Conservation (phyloP, 257 asterid genomes). For the Vinca minor region DNA sequence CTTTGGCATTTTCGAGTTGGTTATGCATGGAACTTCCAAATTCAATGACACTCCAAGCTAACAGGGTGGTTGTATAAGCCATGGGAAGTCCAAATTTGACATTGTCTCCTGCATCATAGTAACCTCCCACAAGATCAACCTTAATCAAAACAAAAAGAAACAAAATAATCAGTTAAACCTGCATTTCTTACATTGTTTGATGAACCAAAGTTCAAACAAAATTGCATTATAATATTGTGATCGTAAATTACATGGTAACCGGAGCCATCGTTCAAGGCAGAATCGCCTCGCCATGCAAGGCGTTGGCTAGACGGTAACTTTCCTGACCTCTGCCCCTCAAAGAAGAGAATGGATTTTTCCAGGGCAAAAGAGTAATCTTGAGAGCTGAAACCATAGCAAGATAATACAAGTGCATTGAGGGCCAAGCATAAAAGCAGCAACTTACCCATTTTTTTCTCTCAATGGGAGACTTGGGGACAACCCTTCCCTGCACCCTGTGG, state of each 20-base stretch:
- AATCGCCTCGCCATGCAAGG: conserved; percentile 56
- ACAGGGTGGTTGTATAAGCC: conserved; percentile 76
- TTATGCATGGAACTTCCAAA: conserved; percentile 50
- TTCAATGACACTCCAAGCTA: conserved; percentile 78
- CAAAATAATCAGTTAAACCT: background rate
- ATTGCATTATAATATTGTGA: background rate
- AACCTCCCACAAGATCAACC: conserved; percentile 82
- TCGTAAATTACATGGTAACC: conserved; percentile 38
- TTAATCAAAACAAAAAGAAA: conserved; percentile 9
- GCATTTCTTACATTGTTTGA: background rate
- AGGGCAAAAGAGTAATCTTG: conserved; percentile 57
- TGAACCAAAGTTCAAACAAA: background rate
- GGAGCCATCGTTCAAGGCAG: conserved; percentile 66
- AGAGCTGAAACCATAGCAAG: conserved; percentile 47
- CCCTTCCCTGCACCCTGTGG: conserved; percentile 8
- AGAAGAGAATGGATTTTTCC: conserved; percentile 59
- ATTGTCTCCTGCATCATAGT: conserved; percentile 86
- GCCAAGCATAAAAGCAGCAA: conserved; percentile 21
- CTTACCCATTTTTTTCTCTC: too few species aligned
- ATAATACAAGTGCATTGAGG: conserved; percentile 15
- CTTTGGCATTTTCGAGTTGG: conserved; percentile 43
- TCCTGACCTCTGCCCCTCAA: conserved; percentile 85
- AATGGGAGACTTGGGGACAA: background rate
- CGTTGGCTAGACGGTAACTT: conserved; percentile 49
- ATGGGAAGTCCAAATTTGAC: conserved; percentile 76